Evolutionary conservation across 2,329 filamentous ascomycete genomes (phyloP).

Genomic region (Trichothecium sympodiale): DNA sequence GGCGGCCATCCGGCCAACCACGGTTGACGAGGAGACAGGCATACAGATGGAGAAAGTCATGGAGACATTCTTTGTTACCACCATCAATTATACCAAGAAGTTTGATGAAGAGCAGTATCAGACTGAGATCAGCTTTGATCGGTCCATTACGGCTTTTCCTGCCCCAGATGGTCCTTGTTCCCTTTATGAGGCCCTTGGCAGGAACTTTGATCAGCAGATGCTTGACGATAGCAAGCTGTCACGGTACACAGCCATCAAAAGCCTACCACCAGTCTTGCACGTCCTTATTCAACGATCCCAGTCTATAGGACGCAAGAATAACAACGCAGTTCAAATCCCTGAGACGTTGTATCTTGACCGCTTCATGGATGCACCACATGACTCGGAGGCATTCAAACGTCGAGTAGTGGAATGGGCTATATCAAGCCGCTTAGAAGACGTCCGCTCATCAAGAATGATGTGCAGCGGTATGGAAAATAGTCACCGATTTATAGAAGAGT

Average conservation of each 20-base stretch:
- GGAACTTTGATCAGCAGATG: constrained; percentile 71
- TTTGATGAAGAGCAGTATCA: constrained; percentile 29
- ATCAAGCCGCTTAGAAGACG: constrained; percentile 48
- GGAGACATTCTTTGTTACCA: constrained; percentile 54
- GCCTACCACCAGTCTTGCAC: constrained; percentile 76
- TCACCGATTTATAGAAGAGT: too few relatives aligned
- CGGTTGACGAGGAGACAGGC: constrained; percentile 47
- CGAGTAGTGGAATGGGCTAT: constrained; percentile 66
- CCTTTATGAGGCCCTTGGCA: constrained; percentile 76
- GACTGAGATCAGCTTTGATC: constrained; percentile 43
- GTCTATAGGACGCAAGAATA: constrained; percentile 64
- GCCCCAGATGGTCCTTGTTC: constrained; percentile 39
- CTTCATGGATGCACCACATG: constrained; percentile 61
- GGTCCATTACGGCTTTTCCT: constrained; percentile 50
- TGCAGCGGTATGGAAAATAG: too few relatives aligned
- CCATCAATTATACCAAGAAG: constrained; percentile 48
- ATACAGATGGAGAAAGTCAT: constrained; percentile 77
- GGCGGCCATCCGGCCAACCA: constrained; percentile 69
- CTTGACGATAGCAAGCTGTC: constrained; percentile 53
- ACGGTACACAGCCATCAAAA: constrained; percentile 60
- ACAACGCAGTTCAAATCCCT: constrained; percentile 66
- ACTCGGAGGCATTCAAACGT: constrained; percentile 49
- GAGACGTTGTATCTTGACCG: constrained; percentile 78
- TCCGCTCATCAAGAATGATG: constrained; percentile 16
- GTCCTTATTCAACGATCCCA: constrained; percentile 79